Evolutionary conservation across 2,329 filamentous ascomycete genomes (phyloP).

Genomic region (Endocalyx cinctus): DNA sequence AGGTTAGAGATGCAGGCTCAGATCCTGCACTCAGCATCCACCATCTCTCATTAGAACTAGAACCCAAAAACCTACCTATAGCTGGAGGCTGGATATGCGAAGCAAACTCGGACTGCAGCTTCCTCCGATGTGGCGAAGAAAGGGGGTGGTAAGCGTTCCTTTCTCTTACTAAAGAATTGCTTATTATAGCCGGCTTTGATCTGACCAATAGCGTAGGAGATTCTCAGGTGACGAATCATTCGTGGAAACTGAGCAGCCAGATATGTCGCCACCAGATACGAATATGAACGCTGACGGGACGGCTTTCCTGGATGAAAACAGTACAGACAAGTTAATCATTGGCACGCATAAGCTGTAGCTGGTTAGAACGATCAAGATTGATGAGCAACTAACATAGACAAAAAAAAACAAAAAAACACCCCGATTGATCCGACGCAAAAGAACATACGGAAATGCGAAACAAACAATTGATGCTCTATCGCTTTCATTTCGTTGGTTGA

Average conservation of each 20-base stretch:
- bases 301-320: too few species aligned
- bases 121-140: constrained; percentile 75
- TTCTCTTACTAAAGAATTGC: constrained; percentile 2
- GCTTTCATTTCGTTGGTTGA: too few species aligned
- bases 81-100: constrained; percentile 78
- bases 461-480: too few species aligned
- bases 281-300: constrained; percentile 25
- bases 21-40: constrained; percentile 15
- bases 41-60: constrained; percentile 21
- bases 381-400: too few species aligned
- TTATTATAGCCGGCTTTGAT: constrained; percentile 5
- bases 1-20: constrained; percentile 25
- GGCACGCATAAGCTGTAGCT: too few species aligned
- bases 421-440: too few species aligned
- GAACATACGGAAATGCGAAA: too few species aligned
- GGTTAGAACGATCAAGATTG: too few species aligned
- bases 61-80: too few species aligned
- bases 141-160: constrained; percentile 70
- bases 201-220: constrained; percentile 24
- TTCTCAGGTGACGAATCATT: constrained; percentile 39
- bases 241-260: constrained; percentile 17
- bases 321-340: too few species aligned
- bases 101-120: constrained; percentile 79
- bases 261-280: constrained; percentile 16
- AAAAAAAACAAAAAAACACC: too few species aligned